Percentiles rank a stretch among this genome's conserved stretches.
These are phyloP conservation scores for Bassia scoparia DNA, from an alignment of 148 eudicot species.

Conservation along the genomic window DNA sequence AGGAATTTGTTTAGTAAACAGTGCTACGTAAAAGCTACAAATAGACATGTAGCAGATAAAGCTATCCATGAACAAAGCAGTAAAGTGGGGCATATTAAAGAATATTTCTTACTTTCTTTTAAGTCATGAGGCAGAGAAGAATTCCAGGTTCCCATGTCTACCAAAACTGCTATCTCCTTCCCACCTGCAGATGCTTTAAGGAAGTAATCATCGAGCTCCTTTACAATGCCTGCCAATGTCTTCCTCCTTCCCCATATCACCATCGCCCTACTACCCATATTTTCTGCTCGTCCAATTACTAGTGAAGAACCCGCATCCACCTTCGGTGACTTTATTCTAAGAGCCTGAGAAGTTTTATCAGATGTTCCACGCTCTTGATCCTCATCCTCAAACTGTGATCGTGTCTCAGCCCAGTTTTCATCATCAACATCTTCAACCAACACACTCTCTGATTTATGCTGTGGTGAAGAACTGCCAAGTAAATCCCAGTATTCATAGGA, in stretches of 20 bases:
- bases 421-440: constrained; percentile 47
- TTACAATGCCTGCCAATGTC: constrained; percentile 50
- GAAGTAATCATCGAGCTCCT: constrained; percentile 79
- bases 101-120: constrained; percentile 49
- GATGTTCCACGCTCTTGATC: constrained; percentile 27
- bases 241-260: constrained; percentile 58
- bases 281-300: constrained; percentile 43
- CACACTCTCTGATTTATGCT: constrained; percentile 29
- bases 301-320: constrained; percentile 37
- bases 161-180: constrained; percentile 54
- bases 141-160: constrained; percentile 48
- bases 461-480: constrained; percentile 38
- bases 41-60: not conserved
- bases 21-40: not conserved
- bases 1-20: not conserved
- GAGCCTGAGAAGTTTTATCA: constrained; percentile 23
- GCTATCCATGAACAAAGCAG: not conserved
- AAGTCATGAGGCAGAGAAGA: constrained; percentile 34
- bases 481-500: constrained; percentile 51
- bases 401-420: constrained; percentile 76
- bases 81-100: not conserved
- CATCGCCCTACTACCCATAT: constrained; percentile 55
- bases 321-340: constrained; percentile 20
- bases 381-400: constrained; percentile 58
- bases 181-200: constrained; percentile 61